A percentile compares a stretch with the other conserved stretches of the same genome.
These are phyloP conservation scores for Penicillium bialowiezense DNA, from an alignment of 495 filamentous ascomycete species.

Conservation along the genomic window DNA sequence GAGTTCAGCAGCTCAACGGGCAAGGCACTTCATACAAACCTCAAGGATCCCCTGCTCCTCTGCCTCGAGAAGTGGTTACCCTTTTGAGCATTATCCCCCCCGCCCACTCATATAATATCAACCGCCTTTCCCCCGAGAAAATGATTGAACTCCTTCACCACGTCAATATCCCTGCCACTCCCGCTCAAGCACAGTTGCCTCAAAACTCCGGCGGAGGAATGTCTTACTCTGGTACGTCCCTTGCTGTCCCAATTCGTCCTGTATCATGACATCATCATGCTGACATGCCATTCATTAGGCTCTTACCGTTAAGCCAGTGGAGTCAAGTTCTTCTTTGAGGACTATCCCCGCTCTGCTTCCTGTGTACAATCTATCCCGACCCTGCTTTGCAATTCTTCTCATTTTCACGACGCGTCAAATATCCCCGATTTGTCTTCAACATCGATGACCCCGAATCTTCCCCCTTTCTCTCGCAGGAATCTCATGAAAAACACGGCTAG, in stretches of 20 bases:
- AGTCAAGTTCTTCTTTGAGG: not conserved
- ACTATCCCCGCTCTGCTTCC: not conserved
- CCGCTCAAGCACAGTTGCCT: conserved; percentile 43
- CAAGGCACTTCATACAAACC: conserved; percentile 38
- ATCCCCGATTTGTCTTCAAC: conserved; percentile 17
- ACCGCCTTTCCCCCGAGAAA: conserved; percentile 63
- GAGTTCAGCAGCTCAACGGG: conserved; percentile 38
- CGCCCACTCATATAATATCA: conserved; percentile 66
- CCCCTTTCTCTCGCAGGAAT: not conserved
- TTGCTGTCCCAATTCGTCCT: not conserved
- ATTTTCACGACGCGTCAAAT: conserved; percentile 17
- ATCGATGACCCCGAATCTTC: conserved; percentile 12
- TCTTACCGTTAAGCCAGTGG: conserved; percentile 26
- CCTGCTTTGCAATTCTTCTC: conserved; percentile 1
- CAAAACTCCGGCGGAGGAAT: conserved; percentile 29
- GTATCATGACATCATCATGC: not conserved
- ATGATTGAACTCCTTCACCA: conserved; percentile 72
- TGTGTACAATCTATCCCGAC: conserved; percentile 13
- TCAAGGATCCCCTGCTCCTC: conserved; percentile 44
- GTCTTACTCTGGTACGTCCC: conserved; percentile 36
- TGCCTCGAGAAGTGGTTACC: conserved; percentile 80
- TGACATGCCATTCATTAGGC: conserved; percentile 17
- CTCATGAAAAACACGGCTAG: conserved; percentile 8
- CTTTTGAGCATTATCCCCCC: conserved; percentile 79
- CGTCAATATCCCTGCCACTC: conserved; percentile 59